Evolutionary conservation across 2,329 filamentous ascomycete genomes (phyloP).

Genomic region (Cordyceps cateniannulata): DNA sequence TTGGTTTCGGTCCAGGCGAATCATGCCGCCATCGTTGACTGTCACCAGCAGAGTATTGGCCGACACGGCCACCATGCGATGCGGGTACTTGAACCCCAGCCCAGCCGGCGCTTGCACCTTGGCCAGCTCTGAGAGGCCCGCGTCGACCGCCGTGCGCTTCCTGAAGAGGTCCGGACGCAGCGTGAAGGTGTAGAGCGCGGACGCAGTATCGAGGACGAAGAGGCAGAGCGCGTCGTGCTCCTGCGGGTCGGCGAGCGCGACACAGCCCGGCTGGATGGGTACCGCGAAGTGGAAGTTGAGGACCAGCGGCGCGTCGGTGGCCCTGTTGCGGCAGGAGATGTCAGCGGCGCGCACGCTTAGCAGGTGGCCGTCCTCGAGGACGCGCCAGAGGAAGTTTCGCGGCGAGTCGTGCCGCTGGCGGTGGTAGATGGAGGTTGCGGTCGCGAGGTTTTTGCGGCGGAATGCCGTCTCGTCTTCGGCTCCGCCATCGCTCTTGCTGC

Average conservation of each 20-base stretch:
- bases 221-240: slow-evolving; percentile 72
- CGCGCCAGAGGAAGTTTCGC: slow-evolving; percentile 83
- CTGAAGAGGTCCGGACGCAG: slow-evolving; percentile 78
- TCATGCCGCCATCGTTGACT: slow-evolving; percentile 70
- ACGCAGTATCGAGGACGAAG: slow-evolving; percentile 73
- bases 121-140: slow-evolving; percentile 68
- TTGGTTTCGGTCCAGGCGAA: slow-evolving; percentile 59
- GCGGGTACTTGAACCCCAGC: slow-evolving; percentile 70
- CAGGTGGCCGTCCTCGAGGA: slow-evolving; percentile 71
- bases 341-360: slow-evolving; percentile 82
- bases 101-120: slow-evolving; percentile 68
- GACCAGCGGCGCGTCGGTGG: slow-evolving; percentile 64
- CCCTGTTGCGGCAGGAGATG: slow-evolving; percentile 60
- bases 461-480: slow-evolving; percentile 69
- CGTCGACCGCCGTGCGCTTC: slow-evolving; percentile 61
- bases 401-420: slow-evolving; percentile 69
- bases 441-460: slow-evolving; percentile 65
- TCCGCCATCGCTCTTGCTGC: slow-evolving; percentile 24
- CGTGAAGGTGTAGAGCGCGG: slow-evolving; percentile 77
- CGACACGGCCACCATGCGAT: slow-evolving; percentile 70
- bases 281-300: slow-evolving; percentile 72
- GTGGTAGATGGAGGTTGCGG: slow-evolving; percentile 77
- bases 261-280: slow-evolving; percentile 66
- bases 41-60: slow-evolving; percentile 72
- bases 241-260: slow-evolving; percentile 74